Evolutionary conservation across 2,329 filamentous ascomycete species (phyloP), one percentile per base, ranked within the genome.

Genomic region (Alternaria triticimaculans): DNA sequence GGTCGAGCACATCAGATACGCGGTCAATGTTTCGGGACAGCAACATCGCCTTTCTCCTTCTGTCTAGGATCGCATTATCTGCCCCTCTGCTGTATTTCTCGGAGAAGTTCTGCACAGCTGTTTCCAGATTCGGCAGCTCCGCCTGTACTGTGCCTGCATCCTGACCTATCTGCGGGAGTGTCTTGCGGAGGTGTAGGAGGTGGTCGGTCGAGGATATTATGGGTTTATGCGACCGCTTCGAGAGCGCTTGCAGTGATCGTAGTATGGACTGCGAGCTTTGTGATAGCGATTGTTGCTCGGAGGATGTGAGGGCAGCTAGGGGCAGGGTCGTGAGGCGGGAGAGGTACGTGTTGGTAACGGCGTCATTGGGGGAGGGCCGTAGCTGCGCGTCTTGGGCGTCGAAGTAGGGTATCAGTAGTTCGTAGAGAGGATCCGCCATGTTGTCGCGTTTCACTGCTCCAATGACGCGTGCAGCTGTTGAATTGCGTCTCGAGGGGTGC

Each of bases 11-110:
- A 78, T 97, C 94, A 28, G 94, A 91, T 4, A 98, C 86, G 59
- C 95, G 89, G 78, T 97, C 95, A 26, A 95, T 90, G 77, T 97
- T 98, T 51, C 92, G 88, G 18, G 93, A 88, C 15, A 98, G 85
- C 21, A 97, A 86, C 75, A 97, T 87, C 0, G 93, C 92, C 76
- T 91, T 90, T 73, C 92, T 92, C 69, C 96, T 88, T 25, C 90
- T 84, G 55, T 90, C 89, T 26, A 97, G 84, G 0, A 93, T 83
- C 10, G 81, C 76, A 63, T 85, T 85, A 54, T 89, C 86, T 69
- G 89, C 90, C 59, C 87, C 88, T 74, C 92, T 92, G 80, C 90
- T 91, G 79, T 97, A 97, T 45, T 90, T 92, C 14, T 90, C 87
- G 8, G 94, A 93, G 81, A 99, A 99, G 49, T 83, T 84, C 50